A percentile compares a stretch with the other conserved stretches of the same genome.
Evolutionary conservation across 192 early-diverging fungal species (phyloP).

Genomic region (Podila clonocystis): DNA sequence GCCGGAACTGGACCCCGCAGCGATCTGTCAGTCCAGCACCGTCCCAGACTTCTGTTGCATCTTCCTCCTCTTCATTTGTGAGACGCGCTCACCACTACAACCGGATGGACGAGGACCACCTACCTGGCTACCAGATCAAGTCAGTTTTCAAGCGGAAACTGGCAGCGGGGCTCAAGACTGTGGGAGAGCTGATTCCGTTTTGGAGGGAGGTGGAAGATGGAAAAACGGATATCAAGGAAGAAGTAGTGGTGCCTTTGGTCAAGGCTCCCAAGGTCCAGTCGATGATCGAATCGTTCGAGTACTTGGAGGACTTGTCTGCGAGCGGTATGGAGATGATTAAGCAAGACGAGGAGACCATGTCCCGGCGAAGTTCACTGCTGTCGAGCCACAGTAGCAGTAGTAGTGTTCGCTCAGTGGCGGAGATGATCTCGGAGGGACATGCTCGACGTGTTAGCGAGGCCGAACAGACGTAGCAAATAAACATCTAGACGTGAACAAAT

Average conservation of each 20-base stretch:
- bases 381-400: background rate
- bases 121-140: constrained; percentile 23
- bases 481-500: background rate
- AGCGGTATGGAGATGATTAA: background rate
- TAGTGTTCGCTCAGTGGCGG: constrained; percentile 5
- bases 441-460: background rate
- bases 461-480: too few relatives aligned
- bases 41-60: background rate
- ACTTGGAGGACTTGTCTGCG: background rate
- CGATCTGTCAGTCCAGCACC: background rate
- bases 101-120: background rate
- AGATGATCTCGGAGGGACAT: constrained; percentile 2
- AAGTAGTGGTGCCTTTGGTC: constrained; percentile 27
- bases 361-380: background rate
- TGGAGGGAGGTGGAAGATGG: constrained; percentile 47
- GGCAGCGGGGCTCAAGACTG: constrained; percentile 24
- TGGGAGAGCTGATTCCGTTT: constrained; percentile 31
- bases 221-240: constrained; percentile 19
- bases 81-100: constrained; percentile 12
- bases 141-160: constrained; percentile 36
- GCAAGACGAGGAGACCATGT: background rate
- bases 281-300: constrained; percentile 35
- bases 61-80: constrained; percentile 18
- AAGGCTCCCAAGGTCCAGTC: constrained; percentile 10
- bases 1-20: background rate